A percentile compares a stretch with the other conserved stretches of the same genome.
phyloP scores from a whole-genome alignment of 2,329 filamentous ascomycete genomes.

The Hymenoscyphus linearis region DNA sequence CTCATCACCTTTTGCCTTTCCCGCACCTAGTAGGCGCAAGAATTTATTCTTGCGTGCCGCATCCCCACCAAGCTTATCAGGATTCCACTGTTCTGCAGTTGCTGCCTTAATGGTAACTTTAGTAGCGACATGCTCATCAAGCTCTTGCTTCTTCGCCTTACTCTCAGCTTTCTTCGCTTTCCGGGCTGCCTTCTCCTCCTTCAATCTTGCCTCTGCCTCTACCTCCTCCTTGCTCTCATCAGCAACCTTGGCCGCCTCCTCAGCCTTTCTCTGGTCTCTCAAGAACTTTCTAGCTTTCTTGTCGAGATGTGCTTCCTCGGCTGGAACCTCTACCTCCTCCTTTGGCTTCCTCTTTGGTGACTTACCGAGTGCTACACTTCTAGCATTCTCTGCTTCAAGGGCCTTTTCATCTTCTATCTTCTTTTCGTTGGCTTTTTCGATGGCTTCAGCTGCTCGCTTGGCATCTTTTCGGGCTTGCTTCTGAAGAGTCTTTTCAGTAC shows the following conservation, averaged over 20 bases:
- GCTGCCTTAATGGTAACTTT: no score
- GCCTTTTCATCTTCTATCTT: not conserved
- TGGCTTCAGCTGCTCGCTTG: not conserved
- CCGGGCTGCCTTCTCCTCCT: not conserved
- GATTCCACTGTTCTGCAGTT: constrained; percentile 22
- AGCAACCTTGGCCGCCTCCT: not conserved
- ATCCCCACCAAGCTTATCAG: constrained; percentile 24
- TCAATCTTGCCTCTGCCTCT: not conserved
- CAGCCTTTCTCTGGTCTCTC: not conserved
- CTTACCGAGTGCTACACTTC: not conserved
- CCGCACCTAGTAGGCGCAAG: constrained; percentile 27
- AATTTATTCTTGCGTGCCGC: constrained; percentile 28
- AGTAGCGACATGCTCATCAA: not conserved
- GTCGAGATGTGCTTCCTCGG: not conserved
- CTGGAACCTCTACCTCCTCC: not conserved
- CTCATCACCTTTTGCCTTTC: constrained; percentile 5
- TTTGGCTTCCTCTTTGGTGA: not conserved
- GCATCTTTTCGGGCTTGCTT: not conserved
- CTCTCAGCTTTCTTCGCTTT: constrained; percentile 10
- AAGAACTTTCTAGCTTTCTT: not conserved
- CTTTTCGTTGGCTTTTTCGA: not conserved
- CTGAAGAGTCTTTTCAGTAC: not conserved
- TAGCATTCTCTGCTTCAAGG: not conserved
- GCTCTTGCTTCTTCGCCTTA: constrained; percentile 1
- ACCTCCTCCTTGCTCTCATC: not conserved